Percentiles rank a stretch among this genome's conserved stretches.
Evolutionary conservation across 345 rosid genomes (phyloP).

Genomic region (Eucalyptus regnans): DNA sequence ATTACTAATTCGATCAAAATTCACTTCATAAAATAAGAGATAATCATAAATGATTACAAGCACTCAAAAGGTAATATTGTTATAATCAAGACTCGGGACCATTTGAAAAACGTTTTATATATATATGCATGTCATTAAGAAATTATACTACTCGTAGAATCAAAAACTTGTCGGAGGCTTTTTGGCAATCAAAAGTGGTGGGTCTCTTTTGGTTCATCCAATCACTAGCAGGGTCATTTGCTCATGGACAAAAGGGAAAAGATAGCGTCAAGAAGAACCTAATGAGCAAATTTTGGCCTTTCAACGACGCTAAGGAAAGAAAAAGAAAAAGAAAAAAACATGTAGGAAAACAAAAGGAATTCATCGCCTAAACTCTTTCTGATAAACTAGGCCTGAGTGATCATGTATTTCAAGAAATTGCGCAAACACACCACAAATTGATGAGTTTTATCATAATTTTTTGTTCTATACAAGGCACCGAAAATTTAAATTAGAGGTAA

Average conservation of each 20-base stretch:
- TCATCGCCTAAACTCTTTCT: not conserved
- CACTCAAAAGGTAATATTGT: fast-evolving
- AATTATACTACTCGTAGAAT: not conserved
- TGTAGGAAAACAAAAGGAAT: no score
- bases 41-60: not conserved
- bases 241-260: not conserved
- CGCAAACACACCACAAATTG: not conserved
- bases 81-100: fast-evolving
- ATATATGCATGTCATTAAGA: not conserved
- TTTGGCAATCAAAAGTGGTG: not conserved
- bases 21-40: not conserved
- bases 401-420: not conserved
- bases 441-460: not conserved
- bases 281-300: not conserved
- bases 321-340: not conserved
- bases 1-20: fast-evolving
- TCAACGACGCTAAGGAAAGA: not conserved
- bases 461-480: no score
- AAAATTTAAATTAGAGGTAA: no score
- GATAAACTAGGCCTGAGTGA: not conserved
- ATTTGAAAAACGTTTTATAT: not conserved
- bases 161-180: not conserved
- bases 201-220: not conserved
- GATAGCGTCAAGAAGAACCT: not conserved
- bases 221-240: not conserved